Evolutionary conservation across 106 monocot genomes (phyloP).

Genomic region (Dendrobium catenatum): DNA sequence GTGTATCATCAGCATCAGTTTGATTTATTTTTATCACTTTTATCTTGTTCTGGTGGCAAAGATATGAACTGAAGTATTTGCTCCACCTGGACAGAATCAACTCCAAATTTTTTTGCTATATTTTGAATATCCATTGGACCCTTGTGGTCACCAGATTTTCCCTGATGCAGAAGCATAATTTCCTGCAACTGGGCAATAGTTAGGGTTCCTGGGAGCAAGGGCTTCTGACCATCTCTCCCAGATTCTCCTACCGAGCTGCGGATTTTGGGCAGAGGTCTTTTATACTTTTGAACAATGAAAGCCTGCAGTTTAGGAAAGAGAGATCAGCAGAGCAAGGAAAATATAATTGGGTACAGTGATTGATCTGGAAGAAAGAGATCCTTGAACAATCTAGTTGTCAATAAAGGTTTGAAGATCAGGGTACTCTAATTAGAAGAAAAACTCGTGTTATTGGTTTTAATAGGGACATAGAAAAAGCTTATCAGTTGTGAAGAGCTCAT

Average conservation of each 20-base stretch:
- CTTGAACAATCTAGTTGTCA: too few species aligned
- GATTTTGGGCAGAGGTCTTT: conserved; percentile 19
- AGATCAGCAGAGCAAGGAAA: neutral
- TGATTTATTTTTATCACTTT: neutral
- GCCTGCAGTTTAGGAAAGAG: conserved; percentile 8
- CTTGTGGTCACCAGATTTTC: conserved; percentile 12
- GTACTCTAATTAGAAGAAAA: too few species aligned
- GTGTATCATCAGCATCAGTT: neutral
- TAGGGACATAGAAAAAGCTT: too few species aligned
- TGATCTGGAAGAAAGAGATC: too few species aligned
- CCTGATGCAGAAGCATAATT: conserved; percentile 22
- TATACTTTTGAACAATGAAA: conserved; percentile 19
- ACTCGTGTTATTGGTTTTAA: too few species aligned
- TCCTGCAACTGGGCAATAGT: conserved; percentile 19
- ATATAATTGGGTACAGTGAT: too few species aligned
- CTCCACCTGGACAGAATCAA: conserved; percentile 12
- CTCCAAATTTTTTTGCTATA: conserved; percentile 15
- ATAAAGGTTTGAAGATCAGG: too few species aligned
- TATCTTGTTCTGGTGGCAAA: conserved; percentile 15
- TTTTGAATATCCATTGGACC: conserved; percentile 14
- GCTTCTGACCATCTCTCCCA: neutral
- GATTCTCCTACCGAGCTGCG: conserved; percentile 14
- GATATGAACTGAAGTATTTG: conserved; percentile 16
- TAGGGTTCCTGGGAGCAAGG: conserved; percentile 17
- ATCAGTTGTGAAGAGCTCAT: too few species aligned